Percentiles rank a stretch among this genome's conserved stretches.
These are phyloP conservation scores for Croton setiger DNA, from an alignment of 441 rosid genomes.

Conservation along the genomic window DNA sequence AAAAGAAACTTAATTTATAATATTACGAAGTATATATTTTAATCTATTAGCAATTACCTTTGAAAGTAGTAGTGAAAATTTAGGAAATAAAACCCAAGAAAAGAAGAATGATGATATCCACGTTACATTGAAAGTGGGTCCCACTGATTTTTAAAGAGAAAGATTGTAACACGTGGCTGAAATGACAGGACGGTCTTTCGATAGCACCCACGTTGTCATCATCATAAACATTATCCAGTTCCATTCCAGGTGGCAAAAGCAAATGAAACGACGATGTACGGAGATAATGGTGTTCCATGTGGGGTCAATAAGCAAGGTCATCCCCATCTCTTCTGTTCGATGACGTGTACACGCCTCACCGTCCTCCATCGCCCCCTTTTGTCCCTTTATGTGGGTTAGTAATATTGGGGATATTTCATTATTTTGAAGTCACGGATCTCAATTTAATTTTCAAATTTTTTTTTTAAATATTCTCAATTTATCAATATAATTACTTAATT, in stretches of 20 bases:
- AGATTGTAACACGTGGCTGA: constrained; percentile 18
- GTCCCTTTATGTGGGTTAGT: not conserved
- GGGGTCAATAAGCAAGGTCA: not conserved
- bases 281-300: not conserved
- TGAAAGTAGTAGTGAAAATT: no score
- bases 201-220: constrained; percentile 8
- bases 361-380: constrained; percentile 12
- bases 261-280: not conserved
- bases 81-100: no score
- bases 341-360: constrained; percentile 24
- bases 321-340: not conserved
- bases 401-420: not conserved
- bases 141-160: not conserved
- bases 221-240: not conserved
- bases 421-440: no score
- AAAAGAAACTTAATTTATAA: no score
- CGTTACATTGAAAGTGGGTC: not conserved
- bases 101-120: no score
- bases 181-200: not conserved
- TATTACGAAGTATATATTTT: no score
- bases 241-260: constrained; percentile 21
- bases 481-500: no score
- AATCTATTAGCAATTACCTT: no score
- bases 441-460: no score
- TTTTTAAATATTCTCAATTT: no score